A percentile compares a stretch with the other conserved stretches of the same genome.
phyloP scores from a whole-genome alignment of 306 rosid species.

The Parietaria judaica region DNA sequence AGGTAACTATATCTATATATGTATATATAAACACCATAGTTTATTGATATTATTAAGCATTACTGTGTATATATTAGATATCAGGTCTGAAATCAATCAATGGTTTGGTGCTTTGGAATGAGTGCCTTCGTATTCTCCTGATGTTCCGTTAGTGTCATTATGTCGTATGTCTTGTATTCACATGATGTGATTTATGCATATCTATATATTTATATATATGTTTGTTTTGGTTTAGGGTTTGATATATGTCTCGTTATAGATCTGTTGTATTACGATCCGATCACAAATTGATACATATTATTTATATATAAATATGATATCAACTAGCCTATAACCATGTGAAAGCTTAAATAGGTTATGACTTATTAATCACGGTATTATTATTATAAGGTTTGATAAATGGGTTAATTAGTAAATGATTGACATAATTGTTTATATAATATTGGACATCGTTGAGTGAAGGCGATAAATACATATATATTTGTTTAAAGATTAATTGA shows the following conservation, averaged over 20 bases:
- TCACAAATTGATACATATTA: not conserved
- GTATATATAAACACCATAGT: not conserved
- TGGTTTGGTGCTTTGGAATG: not conserved
- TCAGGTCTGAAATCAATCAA: not conserved
- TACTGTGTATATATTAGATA: too few species aligned
- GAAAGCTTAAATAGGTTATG: too few species aligned
- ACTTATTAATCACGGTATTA: not conserved
- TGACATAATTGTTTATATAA: too few species aligned
- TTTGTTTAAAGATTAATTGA: not conserved
- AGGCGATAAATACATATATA: not conserved
- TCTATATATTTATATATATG: not conserved
- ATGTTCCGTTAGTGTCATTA: slow-evolving; percentile 6
- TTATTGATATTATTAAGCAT: not conserved
- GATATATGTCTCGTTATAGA: not conserved
- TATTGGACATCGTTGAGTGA: not conserved
- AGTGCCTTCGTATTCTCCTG: not conserved
- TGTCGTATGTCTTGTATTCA: slow-evolving; percentile 7
- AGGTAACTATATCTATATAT: not conserved
- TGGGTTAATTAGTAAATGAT: not conserved
- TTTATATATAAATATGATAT: not conserved
- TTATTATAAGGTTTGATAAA: not conserved
- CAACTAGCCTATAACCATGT: too few species aligned
- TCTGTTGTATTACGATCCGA: not conserved
- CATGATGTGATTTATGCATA: slow-evolving; percentile 1
- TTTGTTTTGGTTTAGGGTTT: not conserved